phyloP scores from a whole-genome alignment of 208 protist genomes.

The Trypanosoma lewisi region DNA sequence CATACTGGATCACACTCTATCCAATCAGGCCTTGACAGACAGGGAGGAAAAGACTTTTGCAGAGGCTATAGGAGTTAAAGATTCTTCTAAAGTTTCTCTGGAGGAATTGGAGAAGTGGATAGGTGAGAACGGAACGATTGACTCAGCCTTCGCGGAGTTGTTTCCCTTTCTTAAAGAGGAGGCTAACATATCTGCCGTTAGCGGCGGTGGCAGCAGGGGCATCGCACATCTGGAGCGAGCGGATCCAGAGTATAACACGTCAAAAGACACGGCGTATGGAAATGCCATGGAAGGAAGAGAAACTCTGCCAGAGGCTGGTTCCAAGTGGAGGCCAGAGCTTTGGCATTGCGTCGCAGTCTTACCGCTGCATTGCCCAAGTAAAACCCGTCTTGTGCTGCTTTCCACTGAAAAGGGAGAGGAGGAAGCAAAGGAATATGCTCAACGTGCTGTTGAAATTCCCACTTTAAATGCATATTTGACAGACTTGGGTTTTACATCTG shows the following conservation, averaged over 20 bases:
- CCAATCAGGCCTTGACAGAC: slow-evolving; percentile 6
- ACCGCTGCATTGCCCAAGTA: slow-evolving; percentile 2
- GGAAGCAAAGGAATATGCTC: slow-evolving; percentile 16
- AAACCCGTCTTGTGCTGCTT: slow-evolving; percentile 26
- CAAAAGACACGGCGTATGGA: background rate
- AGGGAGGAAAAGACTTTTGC: slow-evolving; percentile 22
- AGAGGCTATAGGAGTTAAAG: slow-evolving; percentile 30
- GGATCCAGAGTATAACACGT: background rate
- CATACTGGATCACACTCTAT: slow-evolving; percentile 19
- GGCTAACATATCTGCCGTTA: background rate
- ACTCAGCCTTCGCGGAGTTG: slow-evolving; percentile 10
- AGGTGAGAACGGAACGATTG: slow-evolving; percentile 36
- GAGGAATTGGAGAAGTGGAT: slow-evolving; percentile 62
- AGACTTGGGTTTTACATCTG: slow-evolving; percentile 26
- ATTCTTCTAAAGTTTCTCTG: slow-evolving; percentile 42
- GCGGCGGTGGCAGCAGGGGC: background rate
- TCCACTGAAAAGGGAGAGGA: slow-evolving; percentile 28
- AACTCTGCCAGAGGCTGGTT: background rate
- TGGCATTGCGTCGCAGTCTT: slow-evolving; percentile 8
- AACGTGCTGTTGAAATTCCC: slow-evolving; percentile 24
- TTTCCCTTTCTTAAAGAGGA: slow-evolving; percentile 23
- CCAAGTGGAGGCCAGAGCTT: background rate
- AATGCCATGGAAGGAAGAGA: background rate
- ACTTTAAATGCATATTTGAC: slow-evolving; percentile 52
- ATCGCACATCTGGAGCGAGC: slow-evolving; percentile 2